A percentile compares a stretch with the other conserved stretches of the same genome.
phyloP scores from a whole-genome alignment of 768 basidiomycete species.

The Boletus fagicola region DNA sequence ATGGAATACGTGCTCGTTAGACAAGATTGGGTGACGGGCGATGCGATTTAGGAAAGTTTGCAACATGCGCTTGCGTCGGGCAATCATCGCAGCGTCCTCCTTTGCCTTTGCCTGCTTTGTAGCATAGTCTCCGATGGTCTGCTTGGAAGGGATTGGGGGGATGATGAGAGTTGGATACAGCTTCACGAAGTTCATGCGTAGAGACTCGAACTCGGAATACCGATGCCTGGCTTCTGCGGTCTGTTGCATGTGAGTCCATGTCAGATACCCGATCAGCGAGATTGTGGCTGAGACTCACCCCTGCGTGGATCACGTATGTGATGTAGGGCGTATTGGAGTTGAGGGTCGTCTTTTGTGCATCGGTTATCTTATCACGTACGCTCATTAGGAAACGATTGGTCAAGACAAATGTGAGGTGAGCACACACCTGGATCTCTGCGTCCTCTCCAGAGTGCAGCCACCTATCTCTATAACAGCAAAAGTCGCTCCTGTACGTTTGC shows the following conservation, averaged over 20 bases:
- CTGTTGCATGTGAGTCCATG: slow-evolving; percentile 41
- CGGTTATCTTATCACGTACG: slow-evolving; percentile 66
- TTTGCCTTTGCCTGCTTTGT: slow-evolving; percentile 96
- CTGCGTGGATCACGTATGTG: slow-evolving; percentile 87
- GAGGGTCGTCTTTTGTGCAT: slow-evolving; percentile 92
- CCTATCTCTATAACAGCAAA: slow-evolving; percentile 73
- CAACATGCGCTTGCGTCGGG: slow-evolving; percentile 88
- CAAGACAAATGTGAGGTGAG: background rate
- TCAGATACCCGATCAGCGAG: slow-evolving; percentile 4
- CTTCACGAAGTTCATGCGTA: slow-evolving; percentile 77
- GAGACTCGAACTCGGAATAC: slow-evolving; percentile 96
- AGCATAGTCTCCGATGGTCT: slow-evolving; percentile 93
- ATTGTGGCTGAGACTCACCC: slow-evolving; percentile 49
- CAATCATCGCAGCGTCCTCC: slow-evolving; percentile 90
- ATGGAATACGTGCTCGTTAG: slow-evolving; percentile 95
- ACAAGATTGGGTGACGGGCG: slow-evolving; percentile 88
- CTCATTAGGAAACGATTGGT: slow-evolving; percentile 8
- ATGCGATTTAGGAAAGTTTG: slow-evolving; percentile 93
- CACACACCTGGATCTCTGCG: slow-evolving; percentile 70
- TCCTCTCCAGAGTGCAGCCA: slow-evolving; percentile 82
- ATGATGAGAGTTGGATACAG: slow-evolving; percentile 96
- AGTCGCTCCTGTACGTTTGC: slow-evolving; percentile 66
- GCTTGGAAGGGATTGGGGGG: slow-evolving; percentile 96
- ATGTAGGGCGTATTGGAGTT: slow-evolving; percentile 91
- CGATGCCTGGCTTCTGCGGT: slow-evolving; percentile 80